These are phyloP conservation scores for Kockiozyma suomiensis DNA, from an alignment of 805 yeast species.

Conservation along the genomic window DNA sequence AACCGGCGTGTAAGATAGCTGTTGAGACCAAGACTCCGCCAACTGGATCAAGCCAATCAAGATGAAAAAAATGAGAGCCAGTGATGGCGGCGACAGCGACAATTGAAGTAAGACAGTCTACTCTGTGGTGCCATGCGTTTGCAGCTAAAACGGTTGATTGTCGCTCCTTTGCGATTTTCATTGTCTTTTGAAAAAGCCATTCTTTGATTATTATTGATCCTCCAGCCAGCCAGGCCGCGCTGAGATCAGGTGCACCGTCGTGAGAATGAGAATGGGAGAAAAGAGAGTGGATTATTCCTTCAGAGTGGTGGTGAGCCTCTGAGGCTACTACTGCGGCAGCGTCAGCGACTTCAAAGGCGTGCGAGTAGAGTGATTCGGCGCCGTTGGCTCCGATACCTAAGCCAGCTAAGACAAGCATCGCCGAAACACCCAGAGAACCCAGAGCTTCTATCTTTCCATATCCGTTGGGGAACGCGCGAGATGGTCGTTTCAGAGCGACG, in stretches of 20 bases:
- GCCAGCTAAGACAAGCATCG: constrained; percentile 83
- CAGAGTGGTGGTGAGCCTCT: constrained; percentile 11
- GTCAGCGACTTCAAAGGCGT: constrained; percentile 16
- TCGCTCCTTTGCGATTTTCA: constrained; percentile 71
- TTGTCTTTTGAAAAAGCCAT: constrained; percentile 81
- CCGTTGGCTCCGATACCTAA: constrained; percentile 82
- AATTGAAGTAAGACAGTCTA: constrained; percentile 86
- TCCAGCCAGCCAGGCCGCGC: constrained; percentile 95
- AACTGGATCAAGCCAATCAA: constrained; percentile 85
- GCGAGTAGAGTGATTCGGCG: constrained; percentile 19
- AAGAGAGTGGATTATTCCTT: constrained; percentile 12
- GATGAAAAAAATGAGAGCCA: constrained; percentile 74
- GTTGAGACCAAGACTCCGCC: constrained; percentile 89
- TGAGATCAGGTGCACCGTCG: constrained; percentile 62
- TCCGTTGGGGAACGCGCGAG: constrained; percentile 72
- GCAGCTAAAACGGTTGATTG: constrained; percentile 91
- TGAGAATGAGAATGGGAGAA: constrained; percentile 49
- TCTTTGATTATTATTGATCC: constrained; percentile 88
- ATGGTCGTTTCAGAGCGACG: constrained; percentile 64
- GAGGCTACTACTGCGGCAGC: constrained; percentile 8
- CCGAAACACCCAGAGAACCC: constrained; percentile 86
- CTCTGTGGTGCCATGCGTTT: constrained; percentile 98
- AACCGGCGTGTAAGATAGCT: constrained; percentile 82
- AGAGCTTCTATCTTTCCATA: constrained; percentile 91
- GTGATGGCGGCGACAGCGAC: constrained; percentile 90